phyloP scores from a whole-genome alignment of 176 grass and related monocot genomes.

The Triticum turgidum region DNA sequence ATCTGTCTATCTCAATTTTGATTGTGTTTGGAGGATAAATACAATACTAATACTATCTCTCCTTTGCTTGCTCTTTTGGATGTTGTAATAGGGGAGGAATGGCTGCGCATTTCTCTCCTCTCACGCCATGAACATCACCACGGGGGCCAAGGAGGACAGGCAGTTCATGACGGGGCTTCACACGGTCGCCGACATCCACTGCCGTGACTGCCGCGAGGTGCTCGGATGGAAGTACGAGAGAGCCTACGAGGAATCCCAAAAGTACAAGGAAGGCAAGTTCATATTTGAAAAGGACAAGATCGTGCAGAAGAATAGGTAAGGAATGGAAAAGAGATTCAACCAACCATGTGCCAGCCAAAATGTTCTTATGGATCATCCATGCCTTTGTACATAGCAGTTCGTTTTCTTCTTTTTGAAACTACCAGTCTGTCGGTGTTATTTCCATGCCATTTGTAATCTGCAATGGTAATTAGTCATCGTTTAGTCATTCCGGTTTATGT shows the following conservation, averaged over 20 bases:
- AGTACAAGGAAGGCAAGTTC: conserved; percentile 16
- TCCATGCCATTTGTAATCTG: too few species aligned
- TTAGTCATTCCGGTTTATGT: too few species aligned
- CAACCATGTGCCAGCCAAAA: too few species aligned
- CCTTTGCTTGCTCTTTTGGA: neutral
- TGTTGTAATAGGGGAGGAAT: neutral
- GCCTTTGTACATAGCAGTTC: too few species aligned
- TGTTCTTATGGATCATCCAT: too few species aligned
- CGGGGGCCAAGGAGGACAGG: neutral
- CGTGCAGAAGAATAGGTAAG: neutral
- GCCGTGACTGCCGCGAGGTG: neutral
- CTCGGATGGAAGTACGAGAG: conserved; percentile 12
- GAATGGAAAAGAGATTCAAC: neutral
- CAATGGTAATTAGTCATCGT: too few species aligned
- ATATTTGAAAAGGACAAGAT: conserved; percentile 7
- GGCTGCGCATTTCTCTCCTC: neutral
- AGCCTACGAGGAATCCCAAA: neutral
- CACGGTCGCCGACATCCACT: neutral
- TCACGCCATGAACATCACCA: conserved; percentile 2
- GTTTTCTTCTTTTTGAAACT: too few species aligned
- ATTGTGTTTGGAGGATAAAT: too few species aligned
- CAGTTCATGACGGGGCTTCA: conserved; percentile 3
- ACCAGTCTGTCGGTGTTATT: too few species aligned
- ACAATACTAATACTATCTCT: too few species aligned
- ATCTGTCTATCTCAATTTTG: too few species aligned